Conservation (phyloP, 1,284 basidiomycete species). For the Sphaerobolus stellatus region DNA sequence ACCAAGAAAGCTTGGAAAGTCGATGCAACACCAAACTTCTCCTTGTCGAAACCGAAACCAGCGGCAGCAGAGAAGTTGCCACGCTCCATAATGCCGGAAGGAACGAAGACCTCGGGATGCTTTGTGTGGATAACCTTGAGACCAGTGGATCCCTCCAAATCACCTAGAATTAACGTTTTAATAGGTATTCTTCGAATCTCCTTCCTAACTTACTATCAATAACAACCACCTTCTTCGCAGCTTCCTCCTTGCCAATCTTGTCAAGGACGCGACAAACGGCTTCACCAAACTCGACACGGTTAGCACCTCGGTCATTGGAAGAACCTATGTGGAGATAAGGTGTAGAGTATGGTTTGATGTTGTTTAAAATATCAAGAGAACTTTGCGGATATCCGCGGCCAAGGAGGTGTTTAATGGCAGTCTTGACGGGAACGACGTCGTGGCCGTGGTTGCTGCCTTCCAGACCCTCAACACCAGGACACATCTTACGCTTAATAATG, state of each 20-base stretch:
- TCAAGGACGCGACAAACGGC: slow-evolving; percentile 78
- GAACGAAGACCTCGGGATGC: slow-evolving; percentile 82
- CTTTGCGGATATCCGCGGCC: slow-evolving; percentile 59
- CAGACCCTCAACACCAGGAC: slow-evolving; percentile 74
- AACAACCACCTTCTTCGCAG: slow-evolving; percentile 77
- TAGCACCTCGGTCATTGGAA: slow-evolving; percentile 72
- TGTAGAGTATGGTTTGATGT: slow-evolving; percentile 59
- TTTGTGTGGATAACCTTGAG: slow-evolving; percentile 83
- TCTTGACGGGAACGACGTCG: slow-evolving; percentile 78
- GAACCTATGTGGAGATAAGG: slow-evolving; percentile 67
- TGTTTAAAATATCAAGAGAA: slow-evolving; percentile 55
- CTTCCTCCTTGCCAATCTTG: slow-evolving; percentile 70
- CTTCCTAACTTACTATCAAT: slow-evolving; percentile 64
- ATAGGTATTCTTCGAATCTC: background rate
- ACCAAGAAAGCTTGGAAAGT: slow-evolving; percentile 82
- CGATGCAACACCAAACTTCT: slow-evolving; percentile 80
- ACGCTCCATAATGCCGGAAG: slow-evolving; percentile 82
- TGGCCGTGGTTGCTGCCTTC: slow-evolving; percentile 78
- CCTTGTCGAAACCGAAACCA: slow-evolving; percentile 74
- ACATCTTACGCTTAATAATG: slow-evolving; percentile 75
- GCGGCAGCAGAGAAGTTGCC: slow-evolving; percentile 83
- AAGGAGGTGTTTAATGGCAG: slow-evolving; percentile 71
- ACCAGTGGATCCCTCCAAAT: slow-evolving; percentile 84
- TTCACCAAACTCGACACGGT: slow-evolving; percentile 80
- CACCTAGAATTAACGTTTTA: slow-evolving; percentile 44